Evolutionary conservation across 1,284 basidiomycete species (phyloP), one percentile per base, ranked within the genome.

Genomic region (Sporisorium sorghi): DNA sequence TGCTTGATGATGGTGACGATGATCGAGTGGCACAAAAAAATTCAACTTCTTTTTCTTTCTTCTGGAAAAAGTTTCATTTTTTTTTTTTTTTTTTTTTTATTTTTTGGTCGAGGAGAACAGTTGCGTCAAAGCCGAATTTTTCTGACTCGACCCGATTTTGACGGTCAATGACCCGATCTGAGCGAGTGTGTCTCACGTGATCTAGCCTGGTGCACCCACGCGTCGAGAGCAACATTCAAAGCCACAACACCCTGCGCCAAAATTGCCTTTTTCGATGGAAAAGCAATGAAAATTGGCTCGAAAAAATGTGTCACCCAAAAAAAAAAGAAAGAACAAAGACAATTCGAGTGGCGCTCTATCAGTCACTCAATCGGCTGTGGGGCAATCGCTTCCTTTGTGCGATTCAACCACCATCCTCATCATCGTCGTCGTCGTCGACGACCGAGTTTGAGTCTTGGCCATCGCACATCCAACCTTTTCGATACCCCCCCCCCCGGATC

Each of bases 401-500:
- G 32, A 35, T 7, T 12, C 19, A 33, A 28, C 28, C 24, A 42
- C 30, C 51, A 43, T 17, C 30, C 14, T 14, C 37, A 39, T 21
- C 53, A 56, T 40, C 53, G 14, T 28, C 39, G 30, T 15, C 28
- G n/a, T n/a, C n/a, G n/a, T n/a, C n/a, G n/a, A n/a, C n/a, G n/a
- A n/a, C n/a, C n/a, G n/a, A n/a, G n/a, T n/a, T n/a, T n/a, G 35
- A 60, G 35, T 39, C 39, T 32, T 8, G 33, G 26, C 37, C 46
- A 49, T 23, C 23, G 23, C n/a, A 30, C 28, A 51, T 54, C 40
- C 32, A 54, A 19, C 42, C 30, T 24, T 11, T 39, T 15, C n/a
- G 52, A 58, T 59, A 59, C n/a, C n/a, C n/a, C n/a, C n/a, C n/a
- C 56, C 52, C 63, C 52, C 32, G 63, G 43, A 32, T 32, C 46